phyloP scores from a whole-genome alignment of 495 filamentous ascomycete genomes.

The Xylaria grammica region DNA sequence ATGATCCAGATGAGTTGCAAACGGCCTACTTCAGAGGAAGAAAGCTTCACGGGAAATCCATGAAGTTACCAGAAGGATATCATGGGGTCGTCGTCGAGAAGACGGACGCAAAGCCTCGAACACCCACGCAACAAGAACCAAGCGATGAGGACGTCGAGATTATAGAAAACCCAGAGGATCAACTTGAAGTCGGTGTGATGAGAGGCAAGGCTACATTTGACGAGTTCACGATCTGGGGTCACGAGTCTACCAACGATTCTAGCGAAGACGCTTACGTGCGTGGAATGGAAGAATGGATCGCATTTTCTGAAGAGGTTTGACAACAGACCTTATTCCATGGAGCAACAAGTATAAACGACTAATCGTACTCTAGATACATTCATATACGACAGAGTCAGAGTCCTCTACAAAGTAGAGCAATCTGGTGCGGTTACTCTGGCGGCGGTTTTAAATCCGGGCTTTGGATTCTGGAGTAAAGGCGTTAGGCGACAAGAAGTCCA shows the following conservation, averaged over 20 bases:
- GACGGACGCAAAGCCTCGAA: slow-evolving; percentile 35
- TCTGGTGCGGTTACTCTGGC: neutral
- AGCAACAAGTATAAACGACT: neutral
- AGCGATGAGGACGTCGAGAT: slow-evolving; percentile 44
- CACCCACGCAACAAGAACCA: slow-evolving; percentile 28
- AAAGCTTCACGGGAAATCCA: slow-evolving; percentile 70
- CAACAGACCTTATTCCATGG: neutral
- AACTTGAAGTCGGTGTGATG: slow-evolving; percentile 58
- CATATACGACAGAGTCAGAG: slow-evolving; percentile 18
- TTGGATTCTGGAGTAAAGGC: neutral
- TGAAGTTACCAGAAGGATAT: slow-evolving; percentile 77
- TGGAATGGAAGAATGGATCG: slow-evolving; percentile 83
- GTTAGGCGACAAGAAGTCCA: neutral
- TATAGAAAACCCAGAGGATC: slow-evolving; percentile 52
- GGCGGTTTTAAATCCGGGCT: neutral
- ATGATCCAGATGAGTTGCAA: slow-evolving; percentile 46
- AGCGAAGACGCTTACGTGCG: slow-evolving; percentile 61
- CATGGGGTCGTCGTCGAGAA: slow-evolving; percentile 58
- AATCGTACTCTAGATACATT: slow-evolving; percentile 32
- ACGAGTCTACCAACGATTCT: slow-evolving; percentile 61
- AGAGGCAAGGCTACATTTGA: slow-evolving; percentile 75
- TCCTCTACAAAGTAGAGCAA: neutral
- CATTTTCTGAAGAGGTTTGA: slow-evolving; percentile 65
- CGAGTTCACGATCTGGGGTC: slow-evolving; percentile 81
- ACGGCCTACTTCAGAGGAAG: slow-evolving; percentile 83